Percentiles rank a stretch among this genome's conserved stretches.
These are phyloP conservation scores for Naegleria lovaniensis DNA, from an alignment of 208 protist species.

Conservation along the genomic window DNA sequence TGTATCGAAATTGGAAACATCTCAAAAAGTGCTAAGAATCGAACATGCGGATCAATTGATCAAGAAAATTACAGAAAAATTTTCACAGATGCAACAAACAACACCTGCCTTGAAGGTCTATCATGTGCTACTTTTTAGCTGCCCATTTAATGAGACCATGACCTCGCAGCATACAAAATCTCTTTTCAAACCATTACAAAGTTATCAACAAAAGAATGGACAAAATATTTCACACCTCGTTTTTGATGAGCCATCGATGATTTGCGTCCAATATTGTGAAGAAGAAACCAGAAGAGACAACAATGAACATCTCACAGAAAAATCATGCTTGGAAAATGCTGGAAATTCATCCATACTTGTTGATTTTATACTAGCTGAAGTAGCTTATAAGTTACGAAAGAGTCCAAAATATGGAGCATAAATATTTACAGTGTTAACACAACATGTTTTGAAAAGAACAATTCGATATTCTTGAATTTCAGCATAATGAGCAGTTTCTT, in stretches of 20 bases:
- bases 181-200: background rate
- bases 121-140: background rate
- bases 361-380: background rate
- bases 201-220: background rate
- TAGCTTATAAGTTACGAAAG: background rate
- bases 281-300: background rate
- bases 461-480: no score
- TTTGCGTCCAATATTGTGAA: background rate
- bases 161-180: background rate
- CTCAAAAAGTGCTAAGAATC: background rate
- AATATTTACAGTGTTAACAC: no score
- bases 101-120: background rate
- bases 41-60: background rate
- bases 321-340: background rate
- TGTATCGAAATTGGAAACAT: background rate
- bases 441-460: no score
- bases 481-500: no score
- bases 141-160: background rate
- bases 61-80: background rate
- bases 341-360: background rate
- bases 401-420: background rate
- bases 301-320: background rate
- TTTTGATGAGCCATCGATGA: background rate
- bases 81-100: background rate
- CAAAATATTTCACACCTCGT: background rate